Evolutionary conservation across 192 early-diverging fungal species (phyloP), one percentile per base, ranked within the genome.

Genomic region (Haplosporangium gracile): DNA sequence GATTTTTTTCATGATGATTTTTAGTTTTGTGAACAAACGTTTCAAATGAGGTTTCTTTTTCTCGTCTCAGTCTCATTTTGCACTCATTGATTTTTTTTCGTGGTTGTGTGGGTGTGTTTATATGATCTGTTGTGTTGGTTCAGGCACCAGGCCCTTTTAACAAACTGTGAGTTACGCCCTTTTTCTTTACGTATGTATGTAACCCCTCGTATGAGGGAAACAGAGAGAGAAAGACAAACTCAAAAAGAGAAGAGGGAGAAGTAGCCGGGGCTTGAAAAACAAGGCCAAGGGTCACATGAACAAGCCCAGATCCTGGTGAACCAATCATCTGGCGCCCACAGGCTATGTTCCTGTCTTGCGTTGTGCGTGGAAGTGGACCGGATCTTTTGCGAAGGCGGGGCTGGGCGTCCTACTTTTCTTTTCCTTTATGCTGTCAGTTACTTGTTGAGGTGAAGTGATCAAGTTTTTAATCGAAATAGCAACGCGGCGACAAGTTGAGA

Each of bases 281-380:
- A 39, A 36, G 36, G 32, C n/a, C 40, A 15, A 24, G 70, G 70
- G 70, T 71, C 70, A 71, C 70, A 71, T 71, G 70, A 71, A 71
- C 70, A 71, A 42, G 40, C 38, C 39, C 39, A 65, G 10, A 29
- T 65, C 13, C 26, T 65, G 26, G 4, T 65, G 60, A 65, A 65
- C 60, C 60, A 65, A 65, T 65, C 60, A 65, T 65, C 60, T 65
- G 60, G 60, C 60, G 29, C 60, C 60, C 60, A 57, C 55, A n/a
- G n/a, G 6, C 24, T 3, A 32, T 13, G 9, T 29, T 29, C 11
- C 13, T 26, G 2, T 53, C 0, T 13, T 53, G 36, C 36, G 36
- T 36, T 36, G 2, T 53, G 5, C 51, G 10, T 53, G 51, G 51
- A 53, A 16, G 55, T 26, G 55, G 55, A 51, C 18, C 49, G 6